Conservation (phyloP, 2,329 filamentous ascomycete genomes). For the Hyphodiscus sp. region DNA sequence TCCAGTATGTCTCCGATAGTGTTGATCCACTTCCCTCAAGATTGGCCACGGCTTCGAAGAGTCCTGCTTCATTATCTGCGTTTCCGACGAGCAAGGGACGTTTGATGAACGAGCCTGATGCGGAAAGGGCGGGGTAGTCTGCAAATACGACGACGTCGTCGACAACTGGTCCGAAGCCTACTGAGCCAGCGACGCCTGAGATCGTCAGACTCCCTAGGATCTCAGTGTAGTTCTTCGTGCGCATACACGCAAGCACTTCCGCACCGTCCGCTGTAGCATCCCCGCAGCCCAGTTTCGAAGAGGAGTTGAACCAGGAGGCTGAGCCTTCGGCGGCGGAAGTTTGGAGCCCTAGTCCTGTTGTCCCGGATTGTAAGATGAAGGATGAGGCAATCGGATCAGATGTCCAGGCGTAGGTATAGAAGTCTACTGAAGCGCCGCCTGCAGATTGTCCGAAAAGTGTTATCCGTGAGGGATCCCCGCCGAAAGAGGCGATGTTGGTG, state of each 20-base stretch:
- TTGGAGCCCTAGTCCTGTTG: slow-evolving; percentile 23
- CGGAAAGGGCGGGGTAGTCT: slow-evolving; percentile 21
- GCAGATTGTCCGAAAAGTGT: slow-evolving; percentile 50
- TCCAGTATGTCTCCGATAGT: slow-evolving; percentile 24
- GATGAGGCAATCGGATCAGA: slow-evolving; percentile 29
- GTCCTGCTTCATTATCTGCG: slow-evolving; percentile 30
- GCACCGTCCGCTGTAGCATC: slow-evolving; percentile 15
- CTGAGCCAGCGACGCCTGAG: slow-evolving; percentile 10
- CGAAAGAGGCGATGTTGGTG: slow-evolving; percentile 52
- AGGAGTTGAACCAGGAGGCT: slow-evolving; percentile 19
- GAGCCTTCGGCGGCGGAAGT: slow-evolving; percentile 13
- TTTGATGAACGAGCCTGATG: slow-evolving; percentile 12
- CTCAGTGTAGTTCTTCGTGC: slow-evolving; percentile 8
- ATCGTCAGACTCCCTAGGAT: slow-evolving; percentile 19
- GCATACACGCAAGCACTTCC: slow-evolving; percentile 25
- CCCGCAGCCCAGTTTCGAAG: slow-evolving; percentile 26
- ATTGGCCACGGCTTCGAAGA: slow-evolving; percentile 24
- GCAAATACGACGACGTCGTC: slow-evolving; percentile 26
- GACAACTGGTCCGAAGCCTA: slow-evolving; percentile 24
- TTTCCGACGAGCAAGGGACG: slow-evolving; percentile 29
- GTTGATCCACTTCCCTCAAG: slow-evolving; percentile 10
- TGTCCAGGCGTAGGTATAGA: slow-evolving; percentile 28
- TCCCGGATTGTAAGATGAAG: slow-evolving; percentile 30
- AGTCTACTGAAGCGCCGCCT: slow-evolving; percentile 46
- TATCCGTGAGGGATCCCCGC: slow-evolving; percentile 50